Evolutionary conservation across 2,329 filamentous ascomycete species (phyloP), one percentile per base, ranked within the genome.

Genomic region (Neurospora crassa): DNA sequence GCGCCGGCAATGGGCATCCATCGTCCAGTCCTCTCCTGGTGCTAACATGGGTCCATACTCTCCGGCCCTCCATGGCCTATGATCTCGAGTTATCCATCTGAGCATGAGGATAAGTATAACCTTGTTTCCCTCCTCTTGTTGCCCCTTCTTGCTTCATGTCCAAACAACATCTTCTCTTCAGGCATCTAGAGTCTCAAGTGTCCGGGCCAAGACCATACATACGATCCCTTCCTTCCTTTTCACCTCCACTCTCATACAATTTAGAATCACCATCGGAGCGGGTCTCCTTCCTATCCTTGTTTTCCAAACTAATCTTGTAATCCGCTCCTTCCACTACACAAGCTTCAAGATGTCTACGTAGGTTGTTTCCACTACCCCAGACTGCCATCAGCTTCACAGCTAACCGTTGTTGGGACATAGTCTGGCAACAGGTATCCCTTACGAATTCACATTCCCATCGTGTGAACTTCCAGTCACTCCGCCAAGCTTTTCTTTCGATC

Each of bases 351-450:
- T 84, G 82, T 80, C 82, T 81, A 80, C 82, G 82, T 84, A 77
- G 79, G 82, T 81, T 72, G 63, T 20, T 69, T 59, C 40, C 69
- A 41, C 69, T 67, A 67, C 70, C 47, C 14, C 7, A 24, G 67
- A 63, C 72, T 67, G 67, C 43, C 20, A 24, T n/a, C 20, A 24
- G 12, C 14, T 40, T 67, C 70, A 71, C 71, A 73, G 70, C 72
- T 76, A 74, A 76, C 72, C 67, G 7, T 1, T 14, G 5, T 29
- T 29, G 37, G 24, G 53, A 63, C n/a, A 73, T 77, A 89, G 87
- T 87, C 86, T 88, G 85, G 86, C 82, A 88, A 87, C 83, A 81
- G 84, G 86, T 82, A 85, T 89, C 81, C 82, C 87, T 72, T 89
- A 89, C 79, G 86, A 89, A 81, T 89, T 89, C 80, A 83, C 81